These are phyloP conservation scores for Vinca major DNA, from an alignment of 305 asterid genomes.

Conservation along the genomic window DNA sequence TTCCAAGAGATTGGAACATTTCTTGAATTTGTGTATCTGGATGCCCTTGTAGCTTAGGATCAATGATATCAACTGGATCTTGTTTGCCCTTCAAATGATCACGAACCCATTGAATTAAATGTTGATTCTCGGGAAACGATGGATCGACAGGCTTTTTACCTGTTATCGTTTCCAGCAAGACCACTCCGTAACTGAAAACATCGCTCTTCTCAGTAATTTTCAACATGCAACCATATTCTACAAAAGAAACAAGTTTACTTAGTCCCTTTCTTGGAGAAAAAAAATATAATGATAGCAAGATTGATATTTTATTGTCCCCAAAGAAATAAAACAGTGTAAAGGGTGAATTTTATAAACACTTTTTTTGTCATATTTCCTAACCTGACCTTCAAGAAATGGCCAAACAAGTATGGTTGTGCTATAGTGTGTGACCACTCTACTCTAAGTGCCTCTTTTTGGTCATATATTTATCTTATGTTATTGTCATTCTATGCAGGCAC, in stretches of 20 bases:
- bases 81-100: constrained; percentile 53
- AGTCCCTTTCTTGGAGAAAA: constrained; percentile 22
- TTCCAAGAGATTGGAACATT: constrained; percentile 86
- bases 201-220: constrained; percentile 78
- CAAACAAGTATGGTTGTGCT: constrained; percentile 14
- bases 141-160: constrained; percentile 79
- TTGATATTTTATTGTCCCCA: neutral
- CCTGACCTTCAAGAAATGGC: constrained; percentile 15
- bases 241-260: constrained; percentile 7
- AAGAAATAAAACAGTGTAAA: neutral
- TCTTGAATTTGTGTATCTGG: constrained; percentile 79
- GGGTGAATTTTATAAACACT: neutral
- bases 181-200: constrained; percentile 80
- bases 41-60: constrained; percentile 65
- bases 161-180: constrained; percentile 67
- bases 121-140: constrained; percentile 66
- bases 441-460: constrained; percentile 11
- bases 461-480: neutral
- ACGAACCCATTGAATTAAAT: constrained; percentile 75
- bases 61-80: constrained; percentile 61
- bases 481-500: too few species aligned
- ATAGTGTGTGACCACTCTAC: constrained; percentile 20
- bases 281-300: neutral
- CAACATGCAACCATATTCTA: constrained; percentile 79
- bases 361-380: constrained; percentile 9